phyloP scores from a whole-genome alignment of 192 early-diverging fungal species.

The Chytriomyces hyalinus region DNA sequence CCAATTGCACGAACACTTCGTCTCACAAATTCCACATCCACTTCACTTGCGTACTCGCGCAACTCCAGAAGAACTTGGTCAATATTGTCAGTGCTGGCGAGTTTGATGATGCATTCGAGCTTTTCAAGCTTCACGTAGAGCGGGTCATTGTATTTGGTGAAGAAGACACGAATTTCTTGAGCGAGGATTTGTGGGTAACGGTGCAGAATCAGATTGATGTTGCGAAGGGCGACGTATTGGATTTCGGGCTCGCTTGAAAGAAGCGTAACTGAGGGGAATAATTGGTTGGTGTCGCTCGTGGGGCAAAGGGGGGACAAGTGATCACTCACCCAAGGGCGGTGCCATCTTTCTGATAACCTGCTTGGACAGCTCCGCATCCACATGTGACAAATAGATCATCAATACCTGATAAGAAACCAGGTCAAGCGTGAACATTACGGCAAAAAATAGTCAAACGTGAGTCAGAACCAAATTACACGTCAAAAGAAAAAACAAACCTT shows the following conservation, averaged over 20 bases:
- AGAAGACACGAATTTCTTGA: constrained; percentile 97
- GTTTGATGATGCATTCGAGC: constrained; percentile 90
- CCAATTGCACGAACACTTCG: constrained; percentile 97
- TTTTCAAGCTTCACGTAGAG: constrained; percentile 98
- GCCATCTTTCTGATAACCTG: constrained; percentile 88
- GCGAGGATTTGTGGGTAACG: constrained; percentile 85
- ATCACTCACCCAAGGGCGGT: constrained; percentile 80
- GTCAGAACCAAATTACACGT: not conserved
- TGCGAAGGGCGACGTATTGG: constrained; percentile 95
- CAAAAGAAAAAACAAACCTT: constrained; percentile 40
- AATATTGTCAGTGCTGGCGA: constrained; percentile 83
- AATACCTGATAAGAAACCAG: constrained; percentile 53
- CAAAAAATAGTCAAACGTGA: not conserved
- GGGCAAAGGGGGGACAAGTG: not conserved
- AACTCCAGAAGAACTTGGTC: constrained; percentile 90
- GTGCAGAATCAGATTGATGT: constrained; percentile 94
- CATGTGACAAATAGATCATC: constrained; percentile 76
- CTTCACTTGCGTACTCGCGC: constrained; percentile 93
- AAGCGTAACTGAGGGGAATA: constrained; percentile 76
- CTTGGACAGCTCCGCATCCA: constrained; percentile 74
- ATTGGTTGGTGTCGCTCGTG: not conserved
- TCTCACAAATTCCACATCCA: constrained; percentile 97
- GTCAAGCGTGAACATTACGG: not conserved
- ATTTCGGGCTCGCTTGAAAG: constrained; percentile 89
- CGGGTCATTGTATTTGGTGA: constrained; percentile 99